Base-by-base conservation (phyloP, 148 eudicot genomes). In the Limonium bicolor region DNA sequence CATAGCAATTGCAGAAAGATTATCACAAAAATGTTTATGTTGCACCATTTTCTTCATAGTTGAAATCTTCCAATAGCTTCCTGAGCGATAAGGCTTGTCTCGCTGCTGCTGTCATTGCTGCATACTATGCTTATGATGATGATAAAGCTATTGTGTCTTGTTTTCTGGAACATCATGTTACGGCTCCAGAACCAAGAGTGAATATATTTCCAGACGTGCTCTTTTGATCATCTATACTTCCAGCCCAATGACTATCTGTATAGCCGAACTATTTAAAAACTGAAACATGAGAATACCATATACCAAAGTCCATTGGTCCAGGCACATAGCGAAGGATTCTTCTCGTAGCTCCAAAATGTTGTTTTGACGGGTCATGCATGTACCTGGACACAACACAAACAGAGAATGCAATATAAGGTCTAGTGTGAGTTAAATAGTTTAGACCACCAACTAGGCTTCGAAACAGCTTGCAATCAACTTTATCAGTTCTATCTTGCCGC, bases 281-380 rank as follows among this genome's bases (percentile, higher is more conserved):
- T 26, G n/a, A 16, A 9, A 46, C 35, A 26, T 27, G 27, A 10
- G 50, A 16, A 11, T 16, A 18, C 35, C 37, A 8, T n/a, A n/a
- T n/a, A n/a, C n/a, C n/a, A n/a, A n/a, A n/a, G n/a, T n/a, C n/a
- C n/a, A n/a, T n/a, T n/a, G 36, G 7, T 1, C 36, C 37, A 11
- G 20, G 12, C 18, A 47, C 38, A 20, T 47, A 47, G 5, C 27
- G 6, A 5, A 47, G 11, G 18, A 47, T 47, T 20, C 37, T 29
- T 7, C 23, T 51, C 19, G 57, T 18, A 9, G 48, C 54, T 15
- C 46, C 34, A 13, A 38, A 14, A 25, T 60, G 53, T n/a, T 41
- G 40, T 36, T 19, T 59, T 4, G 36, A 42, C 3, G 56, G 64
- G 5, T 11, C 10, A 40, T 59, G 47, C 50, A 49, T 49, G 13